Base-by-base conservation (phyloP, 2,329 filamentous ascomycete species). In the Paecilomyces niveus region DNA sequence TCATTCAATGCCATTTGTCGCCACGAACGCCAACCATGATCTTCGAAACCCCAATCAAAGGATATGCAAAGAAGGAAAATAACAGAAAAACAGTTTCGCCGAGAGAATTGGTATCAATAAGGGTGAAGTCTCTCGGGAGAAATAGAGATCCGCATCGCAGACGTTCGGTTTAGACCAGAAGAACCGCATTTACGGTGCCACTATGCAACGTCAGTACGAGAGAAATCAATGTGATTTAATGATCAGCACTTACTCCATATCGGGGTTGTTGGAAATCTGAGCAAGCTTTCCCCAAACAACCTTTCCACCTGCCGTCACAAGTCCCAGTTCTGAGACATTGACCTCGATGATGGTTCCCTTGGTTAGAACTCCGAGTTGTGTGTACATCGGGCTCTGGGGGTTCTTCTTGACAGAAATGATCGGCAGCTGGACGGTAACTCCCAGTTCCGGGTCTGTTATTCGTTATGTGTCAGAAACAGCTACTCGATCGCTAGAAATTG, bases 261-360 rank as follows among this genome's bases (percentile, higher is more conserved):
- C 84, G 32, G 71, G 71, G 54, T 68, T 75, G 62, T 72, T 78
- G 55, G 74, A 83, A 55, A 90, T 81, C 74, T 92, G 89, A 7
- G 89, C 89, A 77, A 87, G 94, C 65, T 90, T 83, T 66, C 90
- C 92, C 92, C 92, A 97, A 6, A 93, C 90, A 8, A 96, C 90
- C 78, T 97, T 97, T 62, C 94, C 94, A 62, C 86, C 87, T 1
- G 92, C 88, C 2, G 94, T 97, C 15, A 95, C 91, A 61, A 97
- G 80, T 63, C 94, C 94, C 62, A 97, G 77, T 73, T 99, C 94
- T 58, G 85, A 89, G 31, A 97, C 92, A 72, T 99, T 96, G 68
- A 97, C 92, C 76, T 97, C 93, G 69, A 93, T 85, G 61, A 88
- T 85, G 31, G 86, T 93, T 63, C 90, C 90, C 77, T 92, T 92